Conservation (phyloP, 306 rosid species). For the Lathyrus oleraceus region DNA sequence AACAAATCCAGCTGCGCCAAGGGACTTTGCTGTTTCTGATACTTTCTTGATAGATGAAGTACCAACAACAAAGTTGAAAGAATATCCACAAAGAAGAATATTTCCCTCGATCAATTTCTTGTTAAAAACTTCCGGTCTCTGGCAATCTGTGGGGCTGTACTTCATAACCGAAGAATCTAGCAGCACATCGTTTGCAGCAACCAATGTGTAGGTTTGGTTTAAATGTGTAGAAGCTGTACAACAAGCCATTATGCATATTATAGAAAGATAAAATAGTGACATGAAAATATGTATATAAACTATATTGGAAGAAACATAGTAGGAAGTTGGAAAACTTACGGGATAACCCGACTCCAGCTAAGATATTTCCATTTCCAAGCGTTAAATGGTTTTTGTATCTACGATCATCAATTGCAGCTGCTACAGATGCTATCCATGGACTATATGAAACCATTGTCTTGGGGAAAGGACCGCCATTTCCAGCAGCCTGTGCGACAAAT, state of each 20-base stretch:
- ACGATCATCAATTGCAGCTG: slow-evolving; percentile 99
- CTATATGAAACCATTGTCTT: slow-evolving; percentile 96
- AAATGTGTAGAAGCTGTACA: slow-evolving; percentile 79
- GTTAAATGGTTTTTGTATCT: slow-evolving; percentile 90
- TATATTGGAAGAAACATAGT: not conserved
- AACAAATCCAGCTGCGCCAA: slow-evolving; percentile 97
- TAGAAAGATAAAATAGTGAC: not conserved
- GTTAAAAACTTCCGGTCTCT: slow-evolving; percentile 85
- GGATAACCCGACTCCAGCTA: slow-evolving; percentile 92
- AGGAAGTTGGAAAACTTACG: slow-evolving; percentile 64
- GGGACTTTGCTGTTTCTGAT: slow-evolving; percentile 86
- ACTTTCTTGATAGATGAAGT: slow-evolving; percentile 89
- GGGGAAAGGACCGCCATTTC: slow-evolving; percentile 99
- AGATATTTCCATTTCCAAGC: slow-evolving; percentile 92
- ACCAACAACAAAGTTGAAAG: slow-evolving; percentile 88
- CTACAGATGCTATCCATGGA: slow-evolving; percentile 96
- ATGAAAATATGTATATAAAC: not conserved
- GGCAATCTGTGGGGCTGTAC: slow-evolving; percentile 94
- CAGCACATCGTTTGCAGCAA: slow-evolving; percentile 90
- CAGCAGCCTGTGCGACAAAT: slow-evolving; percentile 99
- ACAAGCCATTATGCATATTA: slow-evolving; percentile 34
- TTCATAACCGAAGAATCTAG: slow-evolving; percentile 85
- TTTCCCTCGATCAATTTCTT: slow-evolving; percentile 88
- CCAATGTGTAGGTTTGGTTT: slow-evolving; percentile 76
- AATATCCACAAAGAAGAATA: slow-evolving; percentile 98